Base-by-base conservation (phyloP, 352 stramenopile species). In the Pythium plurisporium region DNA sequence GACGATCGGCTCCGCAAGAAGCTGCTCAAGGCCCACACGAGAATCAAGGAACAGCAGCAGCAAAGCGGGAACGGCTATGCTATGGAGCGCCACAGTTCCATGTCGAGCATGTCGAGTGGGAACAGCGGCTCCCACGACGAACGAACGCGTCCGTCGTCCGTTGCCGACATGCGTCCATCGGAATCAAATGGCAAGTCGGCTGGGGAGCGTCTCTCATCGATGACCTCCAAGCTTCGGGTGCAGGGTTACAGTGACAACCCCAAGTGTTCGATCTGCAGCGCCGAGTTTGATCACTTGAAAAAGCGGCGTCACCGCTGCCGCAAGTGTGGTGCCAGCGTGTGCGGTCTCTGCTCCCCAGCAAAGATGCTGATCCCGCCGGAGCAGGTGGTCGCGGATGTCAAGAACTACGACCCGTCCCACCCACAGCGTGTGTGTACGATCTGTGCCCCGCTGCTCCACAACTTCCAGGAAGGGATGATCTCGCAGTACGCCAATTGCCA, bases 371-470 rank as follows among this genome's bases (percentile, higher is more conserved):
- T 94, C 33, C 79, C 84, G 7, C 79, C 79, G 0, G 82, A 89
- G 47, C 79, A 90, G 49, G 59, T 91, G 30, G 55, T 72, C 1
- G 55, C 41, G 6, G 64, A 72, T 43, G 71, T 65, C n/a, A 89
- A 89, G 44, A 74, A 77, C 50, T 91, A 80, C 56, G 84, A 91
- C 23, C 79, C 78, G 2, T 76, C 79, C 5, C 69, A 86, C 25
- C 84, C 84, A 5, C 84, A 92, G 46, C 79, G 82, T 4, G 84
- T 94, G 10, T 94, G 84, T 26, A 92, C 82, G 14, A 86, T 91
- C 50, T 94, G 84, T 29, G 80, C 82, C 22, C 82, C 82, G 11
- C 72, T 91, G 20, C 62, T 94, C 31, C 78, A 92, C 65, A 77
- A 63, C 29, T 85, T 89, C 42, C 84, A 94, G 59, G 69, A 85